Evolutionary conservation across 805 yeast genomes (phyloP).

Genomic region (Nakazawaea ernobii): DNA sequence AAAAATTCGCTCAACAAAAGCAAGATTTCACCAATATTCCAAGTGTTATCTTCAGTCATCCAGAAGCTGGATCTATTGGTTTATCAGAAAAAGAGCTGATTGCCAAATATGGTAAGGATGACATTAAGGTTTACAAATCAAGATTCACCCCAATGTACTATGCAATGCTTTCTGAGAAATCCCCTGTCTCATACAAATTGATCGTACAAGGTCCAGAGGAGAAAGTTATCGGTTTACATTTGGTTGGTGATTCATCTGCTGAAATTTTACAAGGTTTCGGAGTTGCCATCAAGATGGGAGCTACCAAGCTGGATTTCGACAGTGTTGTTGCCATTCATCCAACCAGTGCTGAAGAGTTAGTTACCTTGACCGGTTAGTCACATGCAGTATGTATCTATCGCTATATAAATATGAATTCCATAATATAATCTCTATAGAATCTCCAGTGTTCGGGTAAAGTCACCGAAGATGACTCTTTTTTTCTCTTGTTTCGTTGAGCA

Average conservation of each 20-base stretch:
- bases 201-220: conserved; percentile 76
- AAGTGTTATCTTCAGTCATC: conserved; percentile 96
- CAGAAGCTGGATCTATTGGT: conserved; percentile 95
- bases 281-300: conserved; percentile 98
- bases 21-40: conserved; percentile 87
- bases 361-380: conserved; percentile 57
- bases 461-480: no score
- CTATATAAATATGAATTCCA: background rate
- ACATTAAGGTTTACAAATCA: conserved; percentile 77
- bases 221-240: conserved; percentile 91
- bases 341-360: conserved; percentile 96
- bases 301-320: conserved; percentile 94
- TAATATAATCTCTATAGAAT: no score
- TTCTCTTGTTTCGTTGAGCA: background rate
- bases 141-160: conserved; percentile 90
- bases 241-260: conserved; percentile 85
- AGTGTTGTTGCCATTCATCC: conserved; percentile 98
- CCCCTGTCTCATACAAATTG: conserved; percentile 83
- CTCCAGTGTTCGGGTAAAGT: no score
- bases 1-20: conserved; percentile 61
- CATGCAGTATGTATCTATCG: no score
- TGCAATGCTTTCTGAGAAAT: conserved; percentile 76
- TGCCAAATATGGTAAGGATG: conserved; percentile 70
- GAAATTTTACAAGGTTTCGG: conserved; percentile 98
- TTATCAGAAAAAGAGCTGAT: conserved; percentile 74